phyloP scores from a whole-genome alignment of 2,329 filamentous ascomycete genomes.

The Pseudonectria buxi region DNA sequence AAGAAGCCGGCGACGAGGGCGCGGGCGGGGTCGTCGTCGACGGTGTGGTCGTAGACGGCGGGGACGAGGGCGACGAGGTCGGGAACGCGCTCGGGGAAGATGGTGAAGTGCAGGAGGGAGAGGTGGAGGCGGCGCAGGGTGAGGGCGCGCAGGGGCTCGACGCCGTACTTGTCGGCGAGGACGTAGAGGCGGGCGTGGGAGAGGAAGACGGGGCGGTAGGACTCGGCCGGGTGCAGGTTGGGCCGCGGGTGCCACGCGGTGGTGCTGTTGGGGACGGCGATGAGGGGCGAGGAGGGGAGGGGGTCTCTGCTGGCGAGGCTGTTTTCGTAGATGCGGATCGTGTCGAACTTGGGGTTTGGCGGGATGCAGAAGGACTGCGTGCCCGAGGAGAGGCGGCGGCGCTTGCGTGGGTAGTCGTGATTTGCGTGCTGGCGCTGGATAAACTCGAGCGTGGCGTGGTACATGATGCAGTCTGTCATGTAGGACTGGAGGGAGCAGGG shows the following conservation, averaged over 20 bases:
- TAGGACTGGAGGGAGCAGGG: constrained; percentile 10
- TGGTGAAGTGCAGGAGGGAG: constrained; percentile 8
- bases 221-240: constrained; percentile 1
- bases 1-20: constrained; percentile 14
- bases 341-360: constrained; percentile 8
- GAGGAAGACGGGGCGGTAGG: constrained; percentile 12
- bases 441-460: neutral
- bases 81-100: constrained; percentile 9
- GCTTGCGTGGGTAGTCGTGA: constrained; percentile 1
- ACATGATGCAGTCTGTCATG: constrained; percentile 2
- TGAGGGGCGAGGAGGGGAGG: neutral
- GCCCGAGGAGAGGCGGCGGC: constrained; percentile 1
- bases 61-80: constrained; percentile 13
- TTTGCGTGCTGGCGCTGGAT: neutral
- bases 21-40: constrained; percentile 14
- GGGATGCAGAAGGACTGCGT: neutral
- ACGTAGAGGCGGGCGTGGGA: constrained; percentile 18
- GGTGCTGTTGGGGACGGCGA: neutral
- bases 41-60: constrained; percentile 17
- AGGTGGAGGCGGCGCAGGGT: constrained; percentile 14
- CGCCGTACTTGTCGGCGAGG: constrained; percentile 19
- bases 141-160: constrained; percentile 11
- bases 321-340: constrained; percentile 10
- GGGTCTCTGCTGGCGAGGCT: no score
- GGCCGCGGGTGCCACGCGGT: neutral